These are phyloP conservation scores for Aspergillus fumigatus DNA, from an alignment of 2,329 filamentous ascomycete genomes.

Conservation along the genomic window DNA sequence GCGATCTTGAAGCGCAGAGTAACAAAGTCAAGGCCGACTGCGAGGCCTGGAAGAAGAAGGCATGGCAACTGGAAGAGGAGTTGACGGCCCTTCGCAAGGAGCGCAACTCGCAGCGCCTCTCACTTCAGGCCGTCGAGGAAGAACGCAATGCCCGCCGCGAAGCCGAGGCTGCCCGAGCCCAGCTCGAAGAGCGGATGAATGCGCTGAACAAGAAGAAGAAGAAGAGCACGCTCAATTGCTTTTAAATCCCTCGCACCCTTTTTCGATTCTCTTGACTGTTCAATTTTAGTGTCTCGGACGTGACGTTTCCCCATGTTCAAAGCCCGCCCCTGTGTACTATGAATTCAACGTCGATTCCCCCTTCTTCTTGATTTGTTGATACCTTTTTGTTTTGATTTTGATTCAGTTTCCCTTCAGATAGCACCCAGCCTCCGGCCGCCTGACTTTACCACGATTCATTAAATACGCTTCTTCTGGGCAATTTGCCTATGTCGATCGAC, in stretches of 20 bases:
- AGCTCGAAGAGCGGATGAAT: conserved; percentile 93
- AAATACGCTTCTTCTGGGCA: conserved; percentile 5
- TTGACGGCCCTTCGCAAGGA: conserved; percentile 53
- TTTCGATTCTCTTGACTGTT: conserved; percentile 7
- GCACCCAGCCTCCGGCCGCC: neutral
- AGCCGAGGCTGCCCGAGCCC: conserved; percentile 80
- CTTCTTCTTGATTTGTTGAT: conserved; percentile 14
- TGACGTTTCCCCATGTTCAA: conserved; percentile 13
- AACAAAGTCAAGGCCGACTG: conserved; percentile 89
- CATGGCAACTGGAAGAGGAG: conserved; percentile 66
- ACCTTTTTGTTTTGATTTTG: conserved; percentile 15
- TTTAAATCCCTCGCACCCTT: conserved; percentile 56
- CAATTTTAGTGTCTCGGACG: conserved; percentile 3
- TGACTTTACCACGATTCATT: neutral
- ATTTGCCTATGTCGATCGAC: conserved; percentile 3
- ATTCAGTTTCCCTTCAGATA: neutral
- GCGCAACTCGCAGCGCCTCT: conserved; percentile 55
- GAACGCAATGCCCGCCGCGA: conserved; percentile 89
- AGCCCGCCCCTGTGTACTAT: conserved; percentile 18
- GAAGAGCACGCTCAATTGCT: conserved; percentile 93
- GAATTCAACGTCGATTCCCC: conserved; percentile 23
- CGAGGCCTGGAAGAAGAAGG: conserved; percentile 86
- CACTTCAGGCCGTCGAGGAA: conserved; percentile 88
- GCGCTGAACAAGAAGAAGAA: conserved; percentile 90
- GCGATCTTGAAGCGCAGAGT: conserved; percentile 85